A percentile compares a stretch with the other conserved stretches of the same genome.
phyloP scores from a whole-genome alignment of 1,139 yeast species.

The Kodamaea derodonti region DNA sequence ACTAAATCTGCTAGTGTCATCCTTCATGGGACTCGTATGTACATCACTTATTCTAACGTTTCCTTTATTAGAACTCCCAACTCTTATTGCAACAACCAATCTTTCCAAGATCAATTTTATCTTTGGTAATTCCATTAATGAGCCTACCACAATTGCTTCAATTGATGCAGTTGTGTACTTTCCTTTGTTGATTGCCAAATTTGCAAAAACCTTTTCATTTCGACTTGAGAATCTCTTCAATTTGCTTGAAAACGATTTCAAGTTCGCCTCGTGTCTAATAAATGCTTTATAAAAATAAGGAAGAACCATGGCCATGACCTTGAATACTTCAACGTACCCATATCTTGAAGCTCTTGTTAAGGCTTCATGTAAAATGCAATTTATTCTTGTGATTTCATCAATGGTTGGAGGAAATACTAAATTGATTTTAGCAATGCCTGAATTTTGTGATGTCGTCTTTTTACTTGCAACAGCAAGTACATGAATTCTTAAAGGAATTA shows the following conservation, averaged over 20 bases:
- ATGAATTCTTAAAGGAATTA: slow-evolving; percentile 73
- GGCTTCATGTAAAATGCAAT: slow-evolving; percentile 77
- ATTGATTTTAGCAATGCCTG: slow-evolving; percentile 63
- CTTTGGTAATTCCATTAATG: slow-evolving; percentile 63
- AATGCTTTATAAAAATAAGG: slow-evolving; percentile 92
- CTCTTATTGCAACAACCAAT: slow-evolving; percentile 26
- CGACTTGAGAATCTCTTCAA: slow-evolving; percentile 48
- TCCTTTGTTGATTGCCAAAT: slow-evolving; percentile 28
- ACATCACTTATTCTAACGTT: no score
- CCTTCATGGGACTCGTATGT: slow-evolving; percentile 12
- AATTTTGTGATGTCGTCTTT: slow-evolving; percentile 30
- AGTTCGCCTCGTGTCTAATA: slow-evolving; percentile 85
- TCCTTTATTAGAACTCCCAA: slow-evolving; percentile 10
- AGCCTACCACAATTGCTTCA: slow-evolving; percentile 66
- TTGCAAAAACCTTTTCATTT: slow-evolving; percentile 43
- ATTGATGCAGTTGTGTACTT: slow-evolving; percentile 54
- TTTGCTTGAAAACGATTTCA: slow-evolving; percentile 27
- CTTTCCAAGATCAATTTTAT: slow-evolving; percentile 65
- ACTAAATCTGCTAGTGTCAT: background rate
- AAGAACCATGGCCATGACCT: slow-evolving; percentile 73
- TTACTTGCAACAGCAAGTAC: slow-evolving; percentile 38
- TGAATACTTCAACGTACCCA: slow-evolving; percentile 71
- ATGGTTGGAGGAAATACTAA: slow-evolving; percentile 89
- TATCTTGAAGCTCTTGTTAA: slow-evolving; percentile 59
- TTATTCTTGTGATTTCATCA: slow-evolving; percentile 86